Conservation (phyloP, 345 rosid species). For the Eucalyptus pauciflora region DNA sequence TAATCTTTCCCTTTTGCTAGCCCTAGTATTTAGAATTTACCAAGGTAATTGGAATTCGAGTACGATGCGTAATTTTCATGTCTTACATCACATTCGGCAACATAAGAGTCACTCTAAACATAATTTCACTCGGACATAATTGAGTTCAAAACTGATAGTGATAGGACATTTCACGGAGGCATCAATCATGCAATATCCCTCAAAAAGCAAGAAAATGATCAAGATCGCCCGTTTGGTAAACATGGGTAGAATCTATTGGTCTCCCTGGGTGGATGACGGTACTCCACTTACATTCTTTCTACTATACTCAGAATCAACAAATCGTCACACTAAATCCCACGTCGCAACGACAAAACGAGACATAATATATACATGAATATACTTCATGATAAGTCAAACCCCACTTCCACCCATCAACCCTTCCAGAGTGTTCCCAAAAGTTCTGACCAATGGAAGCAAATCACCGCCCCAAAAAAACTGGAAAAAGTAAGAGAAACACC, state of each 20-base stretch:
- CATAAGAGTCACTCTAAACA: not conserved
- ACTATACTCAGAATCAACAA: not conserved
- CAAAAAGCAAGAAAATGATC: not conserved
- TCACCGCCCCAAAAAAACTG: not conserved
- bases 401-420: not conserved
- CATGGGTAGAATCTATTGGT: not conserved
- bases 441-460: not conserved
- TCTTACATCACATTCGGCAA: not conserved
- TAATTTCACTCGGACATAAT: not conserved
- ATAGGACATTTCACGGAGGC: not conserved
- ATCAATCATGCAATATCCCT: not conserved
- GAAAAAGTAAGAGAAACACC: not conserved
- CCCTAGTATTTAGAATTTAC: not conserved
- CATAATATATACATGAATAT: not conserved
- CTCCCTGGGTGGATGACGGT: fast-evolving
- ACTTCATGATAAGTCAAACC: not conserved
- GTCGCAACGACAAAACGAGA: fast-evolving
- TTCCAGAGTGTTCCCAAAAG: not conserved
- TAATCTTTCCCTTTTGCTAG: not conserved
- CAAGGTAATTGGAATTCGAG: not conserved
- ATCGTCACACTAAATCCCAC: not conserved
- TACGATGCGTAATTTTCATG: not conserved
- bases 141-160: not conserved
- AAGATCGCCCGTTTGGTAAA: not conserved
- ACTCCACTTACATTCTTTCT: not conserved